Percentiles rank a stretch among this genome's conserved stretches.
phyloP scores from a whole-genome alignment of 192 early-diverging fungal genomes.

The Backusella sp. region DNA sequence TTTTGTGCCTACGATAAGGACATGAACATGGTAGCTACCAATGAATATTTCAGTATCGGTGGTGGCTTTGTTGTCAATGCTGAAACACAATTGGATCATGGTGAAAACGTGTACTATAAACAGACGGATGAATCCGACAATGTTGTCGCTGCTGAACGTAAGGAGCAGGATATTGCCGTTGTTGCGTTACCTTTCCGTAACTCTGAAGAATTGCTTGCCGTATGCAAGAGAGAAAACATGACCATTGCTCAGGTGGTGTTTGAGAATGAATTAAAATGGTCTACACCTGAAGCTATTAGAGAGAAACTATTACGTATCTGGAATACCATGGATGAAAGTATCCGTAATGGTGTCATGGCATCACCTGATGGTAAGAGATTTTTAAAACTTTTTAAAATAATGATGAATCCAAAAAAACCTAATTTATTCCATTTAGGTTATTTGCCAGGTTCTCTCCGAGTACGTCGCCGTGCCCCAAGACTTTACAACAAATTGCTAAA shows the following conservation, averaged over 20 bases:
- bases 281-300: conserved; percentile 76
- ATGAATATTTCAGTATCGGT: conserved; percentile 96
- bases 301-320: conserved; percentile 76
- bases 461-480: conserved; percentile 79
- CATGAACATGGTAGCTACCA: conserved; percentile 84
- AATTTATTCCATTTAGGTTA: conserved; percentile 31
- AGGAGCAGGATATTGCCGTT: conserved; percentile 67
- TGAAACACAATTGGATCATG: conserved; percentile 74
- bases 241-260: conserved; percentile 95
- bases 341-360: conserved; percentile 71
- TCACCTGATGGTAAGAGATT: conserved; percentile 20
- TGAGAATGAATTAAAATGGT: conserved; percentile 91
- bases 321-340: conserved; percentile 91
- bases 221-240: conserved; percentile 82
- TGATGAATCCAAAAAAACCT: not conserved
- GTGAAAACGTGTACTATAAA: conserved; percentile 53
- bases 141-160: conserved; percentile 54
- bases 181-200: conserved; percentile 86
- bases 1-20: conserved; percentile 81
- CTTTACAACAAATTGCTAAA: conserved; percentile 85
- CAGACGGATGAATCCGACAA: conserved; percentile 24
- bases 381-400: not conserved
- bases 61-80: conserved; percentile 97
- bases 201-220: conserved; percentile 71
- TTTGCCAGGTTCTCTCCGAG: conserved; percentile 83